Base-by-base conservation (phyloP, 306 rosid species). In the Prunus davidiana region DNA sequence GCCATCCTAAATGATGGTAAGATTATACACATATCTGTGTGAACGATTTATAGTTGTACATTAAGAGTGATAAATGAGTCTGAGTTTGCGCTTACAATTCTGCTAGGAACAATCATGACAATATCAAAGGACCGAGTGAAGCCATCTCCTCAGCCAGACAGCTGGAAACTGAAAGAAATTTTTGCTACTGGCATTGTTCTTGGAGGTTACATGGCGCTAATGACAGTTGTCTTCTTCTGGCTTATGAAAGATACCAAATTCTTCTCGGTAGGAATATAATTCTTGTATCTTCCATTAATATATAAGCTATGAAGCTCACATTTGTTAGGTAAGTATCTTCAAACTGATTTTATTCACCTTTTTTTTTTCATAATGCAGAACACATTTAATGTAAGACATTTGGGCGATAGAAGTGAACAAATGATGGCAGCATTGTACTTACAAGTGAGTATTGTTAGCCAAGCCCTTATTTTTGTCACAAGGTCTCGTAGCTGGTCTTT, bases 351-450 rank as follows among this genome's bases (percentile, higher is more conserved):
- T 63, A 70, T 69, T 18, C 72, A 58, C 60, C 0, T 20, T 41
- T 63, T 20, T 46, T 63, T 69, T 82, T 38, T 28, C 12, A 2
- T 74, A n/a, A 82, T 86, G 73, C 88, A 96, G 99, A 83, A 87
- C 73, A 86, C 57, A 52, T 91, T 92, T 75, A 46, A 73, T 20
- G 92, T 96, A 49, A 80, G 81, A 84, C 8, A 88, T 25, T 6
- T 96, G 55, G 73, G 84, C 4, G 0, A 25, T 0, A 79, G 12
- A 65, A 32, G 55, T 6, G 22, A n/a, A 0, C 89, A 87, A 86
- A 96, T 92, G 96, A 96, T 92, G 99, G 97, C 99, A 55, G 99
- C 99, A 5, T 76, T 96, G 14, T 96, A 96, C 87, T 92, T 96
- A 45, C 99, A 96, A 96, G 99, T 96, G 79, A 96, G 99, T 86